Percentiles rank a stretch among this genome's conserved stretches.
Conservation (phyloP, 2,329 filamentous ascomycete species). For the Dactylella cylindrospora region DNA sequence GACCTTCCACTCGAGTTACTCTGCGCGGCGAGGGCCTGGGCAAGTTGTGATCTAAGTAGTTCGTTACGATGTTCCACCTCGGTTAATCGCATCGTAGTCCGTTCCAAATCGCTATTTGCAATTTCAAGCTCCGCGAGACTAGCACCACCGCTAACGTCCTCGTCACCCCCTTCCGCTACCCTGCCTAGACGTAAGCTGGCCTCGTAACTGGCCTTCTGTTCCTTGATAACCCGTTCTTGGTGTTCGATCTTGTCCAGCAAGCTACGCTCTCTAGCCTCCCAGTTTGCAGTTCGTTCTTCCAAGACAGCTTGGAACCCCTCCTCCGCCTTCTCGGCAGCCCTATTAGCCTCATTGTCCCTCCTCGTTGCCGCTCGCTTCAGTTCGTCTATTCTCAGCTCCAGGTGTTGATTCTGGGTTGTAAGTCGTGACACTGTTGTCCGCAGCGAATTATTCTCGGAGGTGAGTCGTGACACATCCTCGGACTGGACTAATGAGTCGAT, state of each 20-base stretch:
- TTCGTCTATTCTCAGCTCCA: constrained; percentile 49
- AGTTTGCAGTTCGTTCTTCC: constrained; percentile 93
- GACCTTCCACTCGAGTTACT: constrained; percentile 21
- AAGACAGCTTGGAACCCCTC: constrained; percentile 90
- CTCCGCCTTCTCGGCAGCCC: constrained; percentile 78
- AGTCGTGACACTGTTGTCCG: constrained; percentile 67
- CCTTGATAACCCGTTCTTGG: constrained; percentile 86
- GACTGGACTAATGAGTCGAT: constrained; percentile 90
- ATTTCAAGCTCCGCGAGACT: constrained; percentile 80
- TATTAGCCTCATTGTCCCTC: constrained; percentile 68
- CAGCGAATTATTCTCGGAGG: constrained; percentile 84
- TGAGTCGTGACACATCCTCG: constrained; percentile 86
- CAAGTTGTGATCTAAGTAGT: constrained; percentile 84
- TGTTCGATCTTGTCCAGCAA: constrained; percentile 92
- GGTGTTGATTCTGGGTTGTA: constrained; percentile 46
- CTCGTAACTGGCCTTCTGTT: constrained; percentile 96
- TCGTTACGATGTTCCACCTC: constrained; percentile 94
- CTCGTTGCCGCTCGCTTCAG: constrained; percentile 52
- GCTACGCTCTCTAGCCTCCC: constrained; percentile 87
- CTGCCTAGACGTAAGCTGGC: constrained; percentile 81
- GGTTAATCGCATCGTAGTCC: constrained; percentile 79
- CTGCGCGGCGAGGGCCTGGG: constrained; percentile 74
- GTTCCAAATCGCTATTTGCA: constrained; percentile 85
- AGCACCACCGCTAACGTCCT: constrained; percentile 66
- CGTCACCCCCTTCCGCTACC: constrained; percentile 57